phyloP scores from a whole-genome alignment of 2,329 filamentous ascomycete species.

The Aspergillus tubingensis region DNA sequence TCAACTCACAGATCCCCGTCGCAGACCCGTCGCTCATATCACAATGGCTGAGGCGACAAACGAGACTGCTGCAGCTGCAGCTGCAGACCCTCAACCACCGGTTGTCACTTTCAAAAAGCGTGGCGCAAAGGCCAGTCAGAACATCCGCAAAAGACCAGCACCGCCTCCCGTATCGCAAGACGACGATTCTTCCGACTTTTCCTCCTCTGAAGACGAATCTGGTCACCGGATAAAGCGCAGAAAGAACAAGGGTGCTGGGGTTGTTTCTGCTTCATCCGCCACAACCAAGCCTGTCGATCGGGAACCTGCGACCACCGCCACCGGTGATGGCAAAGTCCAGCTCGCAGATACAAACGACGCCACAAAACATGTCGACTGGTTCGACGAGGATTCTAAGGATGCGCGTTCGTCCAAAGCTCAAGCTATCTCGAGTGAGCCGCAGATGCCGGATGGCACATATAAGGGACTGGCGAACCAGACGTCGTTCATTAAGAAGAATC shows the following conservation, averaged over 20 bases:
- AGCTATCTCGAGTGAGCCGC: constrained; percentile 14
- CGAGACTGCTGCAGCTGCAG: not conserved
- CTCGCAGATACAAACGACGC: constrained; percentile 73
- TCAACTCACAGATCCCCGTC: not conserved
- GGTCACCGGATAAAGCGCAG: constrained; percentile 78
- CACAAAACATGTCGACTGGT: constrained; percentile 88
- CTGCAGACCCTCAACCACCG: constrained; percentile 16
- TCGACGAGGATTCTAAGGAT: constrained; percentile 64
- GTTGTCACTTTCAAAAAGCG: constrained; percentile 75
- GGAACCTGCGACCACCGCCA: constrained; percentile 30
- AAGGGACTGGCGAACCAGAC: constrained; percentile 72
- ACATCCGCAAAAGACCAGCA: constrained; percentile 76
- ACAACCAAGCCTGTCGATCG: not conserved
- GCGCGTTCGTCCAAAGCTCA: constrained; percentile 40
- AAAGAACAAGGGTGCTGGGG: constrained; percentile 64
- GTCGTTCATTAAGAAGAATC: constrained; percentile 78
- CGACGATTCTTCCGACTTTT: constrained; percentile 63
- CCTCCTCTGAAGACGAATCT: constrained; percentile 73
- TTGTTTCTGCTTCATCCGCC: constrained; percentile 64
- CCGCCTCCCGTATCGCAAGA: constrained; percentile 65
- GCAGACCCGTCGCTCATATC: not conserved
- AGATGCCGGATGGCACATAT: constrained; percentile 66
- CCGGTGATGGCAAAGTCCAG: constrained; percentile 54
- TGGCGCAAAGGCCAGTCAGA: constrained; percentile 72
- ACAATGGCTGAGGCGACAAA: constrained; percentile 32